A percentile compares a stretch with the other conserved stretches of the same genome.
Evolutionary conservation across 371 early-diverging fungal genomes (phyloP).

Genomic region (Rhizomucor miehei): DNA sequence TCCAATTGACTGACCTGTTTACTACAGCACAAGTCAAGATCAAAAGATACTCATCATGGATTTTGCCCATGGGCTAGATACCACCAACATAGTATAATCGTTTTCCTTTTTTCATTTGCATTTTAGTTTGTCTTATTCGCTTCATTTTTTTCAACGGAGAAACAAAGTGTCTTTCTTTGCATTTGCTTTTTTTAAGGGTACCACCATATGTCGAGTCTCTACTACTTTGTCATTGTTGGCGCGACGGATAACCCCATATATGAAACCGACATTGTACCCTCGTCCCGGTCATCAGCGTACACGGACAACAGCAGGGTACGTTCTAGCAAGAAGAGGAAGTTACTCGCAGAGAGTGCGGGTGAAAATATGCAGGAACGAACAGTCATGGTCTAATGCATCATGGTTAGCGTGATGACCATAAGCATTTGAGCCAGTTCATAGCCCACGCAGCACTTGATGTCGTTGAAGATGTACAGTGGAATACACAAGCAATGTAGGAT

Average conservation of each 20-base stretch:
- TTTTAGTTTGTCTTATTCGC: not conserved
- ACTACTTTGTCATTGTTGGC: conserved; percentile 93
- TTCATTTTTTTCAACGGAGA: not conserved
- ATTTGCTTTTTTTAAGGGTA: not conserved
- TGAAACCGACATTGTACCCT: conserved; percentile 82
- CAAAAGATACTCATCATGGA: conserved; percentile 81
- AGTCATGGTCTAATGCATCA: not conserved
- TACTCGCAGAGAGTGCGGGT: not conserved
- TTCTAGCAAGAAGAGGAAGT: not conserved
- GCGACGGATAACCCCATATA: conserved; percentile 91
- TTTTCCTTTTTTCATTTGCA: not conserved
- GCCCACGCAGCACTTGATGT: conserved; percentile 94
- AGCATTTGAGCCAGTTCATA: conserved; percentile 94
- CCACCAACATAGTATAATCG: conserved; percentile 5
- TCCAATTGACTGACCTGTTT: not conserved
- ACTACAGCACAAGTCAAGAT: conserved; percentile 72
- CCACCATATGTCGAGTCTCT: conserved; percentile 58
- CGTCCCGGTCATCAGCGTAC: conserved; percentile 39
- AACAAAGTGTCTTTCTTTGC: not conserved
- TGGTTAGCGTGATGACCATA: conserved; percentile 72
- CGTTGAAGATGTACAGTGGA: conserved; percentile 91
- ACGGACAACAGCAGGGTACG: conserved; percentile 36
- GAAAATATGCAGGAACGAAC: conserved; percentile 1
- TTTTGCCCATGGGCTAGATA: conserved; percentile 57
- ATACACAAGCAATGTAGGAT: conserved; percentile 72